A percentile compares a stretch with the other conserved stretches of the same genome.
These are phyloP conservation scores for Scytalidium lignicola DNA, from an alignment of 2,329 filamentous ascomycete genomes.

Conservation along the genomic window DNA sequence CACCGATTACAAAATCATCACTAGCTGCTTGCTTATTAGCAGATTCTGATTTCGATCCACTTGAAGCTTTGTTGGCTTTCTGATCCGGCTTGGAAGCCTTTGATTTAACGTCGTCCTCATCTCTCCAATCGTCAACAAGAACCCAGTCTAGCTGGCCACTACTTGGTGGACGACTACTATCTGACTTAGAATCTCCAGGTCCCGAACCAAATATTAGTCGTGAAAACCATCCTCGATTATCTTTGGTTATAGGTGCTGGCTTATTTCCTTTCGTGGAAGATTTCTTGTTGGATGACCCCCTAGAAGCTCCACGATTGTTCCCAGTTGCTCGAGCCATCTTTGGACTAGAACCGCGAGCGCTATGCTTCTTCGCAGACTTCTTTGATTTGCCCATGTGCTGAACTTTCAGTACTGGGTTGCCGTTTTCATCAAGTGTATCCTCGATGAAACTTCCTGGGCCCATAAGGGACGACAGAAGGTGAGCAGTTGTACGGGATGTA, in stretches of 20 bases:
- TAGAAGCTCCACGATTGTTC: conserved; percentile 21
- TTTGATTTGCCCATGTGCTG: conserved; percentile 34
- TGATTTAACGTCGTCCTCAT: conserved; percentile 38
- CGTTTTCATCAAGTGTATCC: conserved; percentile 54
- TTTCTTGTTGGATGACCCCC: conserved; percentile 24
- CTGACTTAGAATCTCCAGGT: conserved; percentile 28
- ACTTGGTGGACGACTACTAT: conserved; percentile 62
- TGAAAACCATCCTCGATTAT: conserved; percentile 38
- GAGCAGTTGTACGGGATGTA: conserved; percentile 90
- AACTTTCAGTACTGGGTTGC: conserved; percentile 49
- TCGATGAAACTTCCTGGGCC: conserved; percentile 63
- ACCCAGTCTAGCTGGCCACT: conserved; percentile 74
- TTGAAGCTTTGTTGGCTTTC: conserved; percentile 24
- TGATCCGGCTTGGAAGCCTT: conserved; percentile 37
- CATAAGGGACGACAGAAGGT: conserved; percentile 82
- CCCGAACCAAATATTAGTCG: conserved; percentile 35
- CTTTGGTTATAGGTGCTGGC: conserved; percentile 10
- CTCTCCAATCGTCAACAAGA: conserved; percentile 60
- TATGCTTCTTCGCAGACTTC: conserved; percentile 22
- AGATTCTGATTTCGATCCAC: conserved; percentile 20
- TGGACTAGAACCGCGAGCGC: conserved; percentile 22
- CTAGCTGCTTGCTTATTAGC: conserved; percentile 22
- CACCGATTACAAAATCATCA: conserved; percentile 74
- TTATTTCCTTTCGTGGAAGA: conserved; percentile 17
- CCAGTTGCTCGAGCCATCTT: conserved; percentile 18